These are phyloP conservation scores for Agaricus sinodeliciosus DNA, from an alignment of 768 basidiomycete genomes.

Conservation along the genomic window DNA sequence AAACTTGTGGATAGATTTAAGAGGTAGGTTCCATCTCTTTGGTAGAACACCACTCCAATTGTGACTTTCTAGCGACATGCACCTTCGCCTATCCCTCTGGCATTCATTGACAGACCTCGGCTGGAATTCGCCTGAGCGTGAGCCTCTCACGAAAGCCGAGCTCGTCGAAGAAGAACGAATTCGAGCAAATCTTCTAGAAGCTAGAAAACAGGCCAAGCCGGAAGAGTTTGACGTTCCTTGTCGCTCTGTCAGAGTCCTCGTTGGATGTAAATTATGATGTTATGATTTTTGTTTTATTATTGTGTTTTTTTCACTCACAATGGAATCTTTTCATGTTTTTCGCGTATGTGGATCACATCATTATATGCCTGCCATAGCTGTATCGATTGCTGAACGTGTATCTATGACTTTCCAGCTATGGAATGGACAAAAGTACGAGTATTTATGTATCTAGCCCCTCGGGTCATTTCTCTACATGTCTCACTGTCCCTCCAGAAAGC, in stretches of 20 bases:
- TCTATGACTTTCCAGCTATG: too few species aligned
- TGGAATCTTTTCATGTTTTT: too few species aligned
- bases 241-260: constrained; percentile 54
- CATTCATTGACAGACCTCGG: constrained; percentile 52
- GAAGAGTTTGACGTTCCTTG: constrained; percentile 50
- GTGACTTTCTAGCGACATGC: constrained; percentile 49
- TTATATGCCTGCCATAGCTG: too few species aligned
- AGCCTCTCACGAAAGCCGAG: constrained; percentile 63
- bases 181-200: constrained; percentile 54
- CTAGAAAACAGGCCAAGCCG: constrained; percentile 40
- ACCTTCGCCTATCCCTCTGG: constrained; percentile 58
- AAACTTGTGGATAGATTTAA: constrained; percentile 54
- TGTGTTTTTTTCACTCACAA: too few species aligned
- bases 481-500: too few species aligned
- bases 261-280: constrained; percentile 44
- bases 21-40: constrained; percentile 16
- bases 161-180: constrained; percentile 60
- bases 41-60: background rate
- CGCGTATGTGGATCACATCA: too few species aligned
- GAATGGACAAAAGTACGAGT: too few species aligned
- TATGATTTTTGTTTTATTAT: background rate
- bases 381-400: too few species aligned
- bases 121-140: constrained; percentile 52
- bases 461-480: too few species aligned
- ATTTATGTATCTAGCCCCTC: too few species aligned